Evolutionary conservation across 306 rosid genomes (phyloP).

Genomic region (Delonix regia): DNA sequence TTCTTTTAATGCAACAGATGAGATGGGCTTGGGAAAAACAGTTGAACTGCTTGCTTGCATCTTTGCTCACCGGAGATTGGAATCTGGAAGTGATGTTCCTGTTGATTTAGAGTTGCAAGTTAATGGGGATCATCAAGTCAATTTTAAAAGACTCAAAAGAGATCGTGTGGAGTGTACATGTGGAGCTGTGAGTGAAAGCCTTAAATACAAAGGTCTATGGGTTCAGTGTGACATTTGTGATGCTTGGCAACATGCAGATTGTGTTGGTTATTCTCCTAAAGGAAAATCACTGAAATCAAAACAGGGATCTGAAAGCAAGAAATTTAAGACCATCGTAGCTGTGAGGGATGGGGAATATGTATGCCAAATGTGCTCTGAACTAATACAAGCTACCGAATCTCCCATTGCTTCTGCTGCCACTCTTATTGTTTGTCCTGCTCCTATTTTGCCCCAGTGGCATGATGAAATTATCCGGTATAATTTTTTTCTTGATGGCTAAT

Average conservation of each 20-base stretch:
- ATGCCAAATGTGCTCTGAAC: conserved; percentile 83
- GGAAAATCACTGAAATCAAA: conserved; percentile 61
- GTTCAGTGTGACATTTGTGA: conserved; percentile 96
- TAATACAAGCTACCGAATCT: conserved; percentile 73
- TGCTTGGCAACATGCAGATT: conserved; percentile 98
- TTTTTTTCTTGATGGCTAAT: conserved; percentile 27
- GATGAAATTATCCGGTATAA: conserved; percentile 80
- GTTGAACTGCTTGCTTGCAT: conserved; percentile 93
- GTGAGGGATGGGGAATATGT: conserved; percentile 74
- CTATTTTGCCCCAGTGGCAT: conserved; percentile 92
- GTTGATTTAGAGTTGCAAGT: conserved; percentile 43
- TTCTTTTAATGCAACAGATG: conserved; percentile 59
- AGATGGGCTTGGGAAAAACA: conserved; percentile 97
- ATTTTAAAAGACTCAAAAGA: conserved; percentile 70
- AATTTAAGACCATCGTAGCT: conserved; percentile 52
- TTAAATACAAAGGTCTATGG: conserved; percentile 83
- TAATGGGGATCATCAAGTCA: conserved; percentile 37
- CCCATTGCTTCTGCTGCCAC: conserved; percentile 94
- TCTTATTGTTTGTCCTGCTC: conserved; percentile 92
- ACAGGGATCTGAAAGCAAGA: conserved; percentile 56
- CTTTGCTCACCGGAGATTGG: conserved; percentile 71
- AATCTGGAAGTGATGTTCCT: conserved; percentile 50
- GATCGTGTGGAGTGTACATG: conserved; percentile 91
- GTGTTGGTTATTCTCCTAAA: conserved; percentile 86
- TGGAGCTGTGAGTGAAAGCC: conserved; percentile 87